Base-by-base conservation (phyloP, 2,329 filamentous ascomycete species). In the Microcyclospora tardicrescens region DNA sequence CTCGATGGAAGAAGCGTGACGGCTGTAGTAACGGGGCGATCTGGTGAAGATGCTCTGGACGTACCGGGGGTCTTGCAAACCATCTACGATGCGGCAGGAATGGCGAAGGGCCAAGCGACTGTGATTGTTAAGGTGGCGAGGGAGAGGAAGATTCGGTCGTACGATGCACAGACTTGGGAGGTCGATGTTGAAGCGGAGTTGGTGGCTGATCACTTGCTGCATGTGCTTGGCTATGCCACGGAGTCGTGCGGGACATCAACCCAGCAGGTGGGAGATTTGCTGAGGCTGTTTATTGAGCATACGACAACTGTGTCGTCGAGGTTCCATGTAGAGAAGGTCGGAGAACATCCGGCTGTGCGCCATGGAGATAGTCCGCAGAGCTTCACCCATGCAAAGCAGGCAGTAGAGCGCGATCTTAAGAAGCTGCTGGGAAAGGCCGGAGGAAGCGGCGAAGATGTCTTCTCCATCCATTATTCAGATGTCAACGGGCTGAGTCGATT, bases 381-480 rank as follows among this genome's bases (percentile, higher is more conserved):
- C 1, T 60, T 51, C 19, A 49, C 54, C 33, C 49, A 50, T 34
- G 56, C 56, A n/a, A 58, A 50, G 42, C 40, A 57, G 36, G 54
- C 53, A 6, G 47, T 61, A 3, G 47, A 51, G 39, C 43, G 47
- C 31, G 56, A 58, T 38, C 35, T 60, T 16, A 51, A 54, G 33
- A 43, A 48, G 34, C 45, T 47, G 8, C 39, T 59, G 41, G 19
- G 19, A 24, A 46, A 51, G 37, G 37, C 48, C 50, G 35, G 45
- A 46, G 16, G 44, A 38, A 2, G 36, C 43, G 10, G 35, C 45
- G 35, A 54, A 41, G 35, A 45, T 8, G 51, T 51, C 10, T 54
- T 57, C 34, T 57, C 55, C 0, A 53, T 60, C 4, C 58, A 61
- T 35, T 59, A 53, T 36, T 54, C 54, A 2, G 56, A 60, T 40